These are phyloP conservation scores for Phytopythium ostracodes DNA, from an alignment of 352 stramenopile species.

Conservation along the genomic window DNA sequence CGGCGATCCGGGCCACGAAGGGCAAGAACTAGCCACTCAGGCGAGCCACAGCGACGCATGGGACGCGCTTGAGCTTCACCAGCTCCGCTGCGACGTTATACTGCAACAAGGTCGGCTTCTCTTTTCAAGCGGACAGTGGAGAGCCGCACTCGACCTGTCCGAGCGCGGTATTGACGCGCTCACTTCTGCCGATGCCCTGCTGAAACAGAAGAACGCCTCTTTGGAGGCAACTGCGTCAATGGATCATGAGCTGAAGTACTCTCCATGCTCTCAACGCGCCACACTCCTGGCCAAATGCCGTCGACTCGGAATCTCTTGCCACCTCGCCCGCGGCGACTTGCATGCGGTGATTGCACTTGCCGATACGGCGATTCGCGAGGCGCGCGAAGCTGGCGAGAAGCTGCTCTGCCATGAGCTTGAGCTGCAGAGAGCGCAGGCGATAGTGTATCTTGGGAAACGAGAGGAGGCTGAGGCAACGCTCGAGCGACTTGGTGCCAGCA, in stretches of 20 bases:
- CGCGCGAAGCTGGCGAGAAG: constrained; percentile 27
- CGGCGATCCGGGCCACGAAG: constrained; percentile 1
- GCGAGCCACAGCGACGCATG: constrained; percentile 6
- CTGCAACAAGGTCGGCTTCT: constrained; percentile 34
- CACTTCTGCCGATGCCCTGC: constrained; percentile 5
- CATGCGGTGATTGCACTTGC: constrained; percentile 21
- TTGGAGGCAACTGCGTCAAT: constrained; percentile 10
- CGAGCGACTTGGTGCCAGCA: constrained; percentile 17
- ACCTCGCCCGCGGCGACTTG: constrained; percentile 28
- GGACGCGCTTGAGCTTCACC: constrained; percentile 24
- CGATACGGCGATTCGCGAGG: constrained; percentile 33
- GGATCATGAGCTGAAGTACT: constrained; percentile 38
- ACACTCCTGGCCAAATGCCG: constrained; percentile 38
- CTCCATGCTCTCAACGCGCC: constrained; percentile 21
- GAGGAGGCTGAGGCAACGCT: constrained; percentile 23
- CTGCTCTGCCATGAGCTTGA: constrained; percentile 40
- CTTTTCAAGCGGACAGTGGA: constrained; percentile 34
- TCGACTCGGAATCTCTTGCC: constrained; percentile 32
- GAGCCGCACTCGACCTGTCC: constrained; percentile 16
- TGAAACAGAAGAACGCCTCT: constrained; percentile 6
- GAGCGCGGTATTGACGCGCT: constrained; percentile 19
- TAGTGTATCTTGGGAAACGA: constrained; percentile 33
- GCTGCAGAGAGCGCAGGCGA: constrained; percentile 30
- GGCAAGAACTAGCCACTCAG: background rate
- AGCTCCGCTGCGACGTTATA: constrained; percentile 27